Percentiles rank a stretch among this genome's conserved stretches.
Conservation (phyloP, 495 filamentous ascomycete genomes). For the Rusavskia elegans region DNA sequence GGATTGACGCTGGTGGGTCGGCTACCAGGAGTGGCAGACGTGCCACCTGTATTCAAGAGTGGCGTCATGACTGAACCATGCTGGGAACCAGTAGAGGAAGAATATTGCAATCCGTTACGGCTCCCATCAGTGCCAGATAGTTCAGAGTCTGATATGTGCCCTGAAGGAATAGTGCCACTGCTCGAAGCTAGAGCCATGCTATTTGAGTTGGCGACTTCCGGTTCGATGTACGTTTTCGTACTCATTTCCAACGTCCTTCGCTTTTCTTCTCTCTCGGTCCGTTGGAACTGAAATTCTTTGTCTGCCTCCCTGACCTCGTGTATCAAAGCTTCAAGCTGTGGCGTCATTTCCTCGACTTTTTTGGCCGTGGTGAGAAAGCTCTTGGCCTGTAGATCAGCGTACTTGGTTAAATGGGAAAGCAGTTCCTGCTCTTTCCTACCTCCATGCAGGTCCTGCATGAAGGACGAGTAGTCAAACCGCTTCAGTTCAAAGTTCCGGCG, state of each 20-base stretch:
- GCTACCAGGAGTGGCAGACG: slow-evolving; percentile 14
- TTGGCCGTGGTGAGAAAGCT: slow-evolving; percentile 68
- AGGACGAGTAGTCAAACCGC: slow-evolving; percentile 96
- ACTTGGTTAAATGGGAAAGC: slow-evolving; percentile 86
- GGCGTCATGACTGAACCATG: slow-evolving; percentile 18
- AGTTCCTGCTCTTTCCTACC: slow-evolving; percentile 97
- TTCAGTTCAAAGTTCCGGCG: slow-evolving; percentile 89
- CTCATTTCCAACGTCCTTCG: slow-evolving; percentile 78
- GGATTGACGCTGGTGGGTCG: slow-evolving; percentile 23
- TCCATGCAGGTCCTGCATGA: slow-evolving; percentile 96
- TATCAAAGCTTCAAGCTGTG: slow-evolving; percentile 83
- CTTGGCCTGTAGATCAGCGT: slow-evolving; percentile 78
- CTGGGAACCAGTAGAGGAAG: slow-evolving; percentile 31
- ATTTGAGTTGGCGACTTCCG: slow-evolving; percentile 31
- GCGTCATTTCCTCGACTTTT: slow-evolving; percentile 74
- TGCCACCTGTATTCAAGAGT: slow-evolving; percentile 16
- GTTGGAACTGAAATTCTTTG: slow-evolving; percentile 87
- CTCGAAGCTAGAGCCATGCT: slow-evolving; percentile 12
- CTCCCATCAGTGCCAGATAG: slow-evolving; percentile 58
- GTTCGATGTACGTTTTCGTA: slow-evolving; percentile 65
- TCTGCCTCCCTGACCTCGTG: slow-evolving; percentile 80
- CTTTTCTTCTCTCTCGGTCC: slow-evolving; percentile 88
- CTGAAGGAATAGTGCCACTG: slow-evolving; percentile 23
- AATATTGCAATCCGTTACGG: slow-evolving; percentile 28
- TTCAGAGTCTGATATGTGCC: slow-evolving; percentile 38